Base-by-base conservation (phyloP, 371 early-diverging fungal species). In the Apophysomyces sp. region DNA sequence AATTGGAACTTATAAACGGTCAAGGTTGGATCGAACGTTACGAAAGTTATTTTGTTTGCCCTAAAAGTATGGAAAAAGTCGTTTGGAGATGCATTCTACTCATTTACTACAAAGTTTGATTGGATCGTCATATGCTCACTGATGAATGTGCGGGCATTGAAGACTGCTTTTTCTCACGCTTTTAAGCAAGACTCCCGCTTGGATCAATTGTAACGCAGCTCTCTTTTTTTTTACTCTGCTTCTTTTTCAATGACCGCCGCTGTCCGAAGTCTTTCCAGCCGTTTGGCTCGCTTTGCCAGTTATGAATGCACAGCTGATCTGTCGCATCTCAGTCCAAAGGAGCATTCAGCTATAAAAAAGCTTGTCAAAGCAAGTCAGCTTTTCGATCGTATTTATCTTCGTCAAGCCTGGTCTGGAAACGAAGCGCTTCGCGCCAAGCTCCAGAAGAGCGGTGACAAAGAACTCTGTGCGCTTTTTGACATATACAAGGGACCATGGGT, bases 401-500 rank as follows among this genome's bases (percentile, higher is more conserved):
- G 86, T 52, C 93, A 92, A 73, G 81, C 80, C 21, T 91, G 92
- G 93, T 71, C 83, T 5, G 88, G 88, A 2, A 88, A 88, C 62
- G 77, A 85, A 55, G 76, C 63, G 5, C 79, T 92, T 15, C 80
- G 81, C 51, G 58, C 80, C 29, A 65, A 82, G 55, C 74, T 92
- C 9, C 66, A 75, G 18, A 53, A 67, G 4, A 61, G 69, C 31
- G 73, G 71, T 39, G 65, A 76, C 32, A 62, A 69, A 12, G 81
- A 84, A 29, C 62, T 71, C 36, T 69, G 77, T 8, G 61, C 66
- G 3, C 72, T 89, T 29, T 89, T 92, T 68, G 83, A 86, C 49
- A 75, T 91, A 69, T 83, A 87, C 72, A 86, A 85, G 52, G 92
- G 90, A 0, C 92, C 90, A 36, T 92, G 91, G 91, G 91, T 80